Base-by-base conservation (phyloP, 176 grass and related monocot genomes). In the Eragrostis curvula region DNA sequence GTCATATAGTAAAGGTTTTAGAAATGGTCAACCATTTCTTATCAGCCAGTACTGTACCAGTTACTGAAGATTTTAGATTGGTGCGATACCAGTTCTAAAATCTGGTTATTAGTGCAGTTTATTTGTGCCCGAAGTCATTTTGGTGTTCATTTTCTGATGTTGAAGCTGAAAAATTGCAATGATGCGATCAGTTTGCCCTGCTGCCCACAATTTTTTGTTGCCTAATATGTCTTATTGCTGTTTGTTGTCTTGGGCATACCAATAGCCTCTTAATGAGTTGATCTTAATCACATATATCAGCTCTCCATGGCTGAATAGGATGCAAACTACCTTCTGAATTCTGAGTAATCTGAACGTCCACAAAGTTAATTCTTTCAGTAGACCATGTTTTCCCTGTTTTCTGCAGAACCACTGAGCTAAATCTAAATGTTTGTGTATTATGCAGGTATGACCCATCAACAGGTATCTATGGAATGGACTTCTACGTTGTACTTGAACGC, bases 381-480 rank as follows among this genome's bases (percentile, higher is more conserved):
- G n/a, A n/a, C n/a, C n/a, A n/a, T n/a, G n/a, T n/a, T n/a, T n/a
- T n/a, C n/a, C n/a, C n/a, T 72, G 5, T 73, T 66, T 52, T 47
- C 27, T 13, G 20, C 7, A 2, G 3, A 74, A 36, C 8, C 20
- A 58, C 15, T 39, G 13, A 16, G 3, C 8, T 40, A 0, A 44
- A 16, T 28, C 0, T 21, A 36, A 36, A 36, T 36, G 32, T 45
- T 58, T 46, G 12, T 53, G 1, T 66, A 11, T 74, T 50, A n/a
- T 44, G 25, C 47, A 93, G 91, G 81, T 90, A 93, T 3, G 87
- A 93, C 45, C 91, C 91, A 3, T 93, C 91, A 3, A 93, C 91
- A 61, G 91, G 85, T 73, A 93, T 90, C 13, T 93, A 93, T 69
- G 91, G 91, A 36, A 93, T 90, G 91, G 88, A 93, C 57, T 93